phyloP scores from a whole-genome alignment of 2,329 filamentous ascomycete genomes.

The Ceratocystiopsis brevicomis region DNA sequence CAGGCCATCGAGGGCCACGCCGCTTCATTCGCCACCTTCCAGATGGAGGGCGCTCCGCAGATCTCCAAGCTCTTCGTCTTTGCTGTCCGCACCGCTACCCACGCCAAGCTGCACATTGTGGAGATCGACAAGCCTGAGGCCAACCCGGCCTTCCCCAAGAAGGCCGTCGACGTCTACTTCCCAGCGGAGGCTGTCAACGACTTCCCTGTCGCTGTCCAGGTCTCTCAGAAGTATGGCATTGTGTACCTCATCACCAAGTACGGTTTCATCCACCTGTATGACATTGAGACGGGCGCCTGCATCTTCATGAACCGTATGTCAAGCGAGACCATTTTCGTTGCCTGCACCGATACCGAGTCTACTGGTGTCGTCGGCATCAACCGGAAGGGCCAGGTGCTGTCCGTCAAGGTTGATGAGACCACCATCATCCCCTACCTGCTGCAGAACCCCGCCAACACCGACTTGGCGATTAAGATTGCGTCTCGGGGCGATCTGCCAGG shows the following conservation, averaged over 20 bases:
- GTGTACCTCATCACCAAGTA: slow-evolving; percentile 98
- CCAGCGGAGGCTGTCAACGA: slow-evolving; percentile 88
- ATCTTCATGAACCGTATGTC: slow-evolving; percentile 99
- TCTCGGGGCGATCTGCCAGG: slow-evolving; percentile 85
- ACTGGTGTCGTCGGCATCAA: slow-evolving; percentile 88
- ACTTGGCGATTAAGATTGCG: slow-evolving; percentile 88
- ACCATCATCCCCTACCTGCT: slow-evolving; percentile 88
- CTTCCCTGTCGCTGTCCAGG: slow-evolving; percentile 94
- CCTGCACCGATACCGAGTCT: slow-evolving; percentile 63
- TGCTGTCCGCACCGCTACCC: slow-evolving; percentile 71
- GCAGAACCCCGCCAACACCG: slow-evolving; percentile 85
- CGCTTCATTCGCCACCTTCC: slow-evolving; percentile 77
- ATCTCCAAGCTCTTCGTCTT: slow-evolving; percentile 96
- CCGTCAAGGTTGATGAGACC: slow-evolving; percentile 80
- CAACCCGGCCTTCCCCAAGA: slow-evolving; percentile 84
- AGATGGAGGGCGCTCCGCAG: slow-evolving; percentile 70
- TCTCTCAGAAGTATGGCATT: slow-evolving; percentile 90
- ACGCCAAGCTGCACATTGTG: slow-evolving; percentile 91
- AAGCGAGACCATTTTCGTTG: slow-evolving; percentile 97
- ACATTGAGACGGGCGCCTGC: slow-evolving; percentile 83
- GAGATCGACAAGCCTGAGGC: slow-evolving; percentile 86
- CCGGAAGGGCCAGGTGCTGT: slow-evolving; percentile 89
- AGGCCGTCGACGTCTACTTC: slow-evolving; percentile 95
- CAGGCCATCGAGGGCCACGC: slow-evolving; percentile 96
- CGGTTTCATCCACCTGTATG: slow-evolving; percentile 96